A percentile compares a stretch with the other conserved stretches of the same genome.
Conservation (phyloP, 176 grass and related monocot species). For the Carex scoparia region DNA sequence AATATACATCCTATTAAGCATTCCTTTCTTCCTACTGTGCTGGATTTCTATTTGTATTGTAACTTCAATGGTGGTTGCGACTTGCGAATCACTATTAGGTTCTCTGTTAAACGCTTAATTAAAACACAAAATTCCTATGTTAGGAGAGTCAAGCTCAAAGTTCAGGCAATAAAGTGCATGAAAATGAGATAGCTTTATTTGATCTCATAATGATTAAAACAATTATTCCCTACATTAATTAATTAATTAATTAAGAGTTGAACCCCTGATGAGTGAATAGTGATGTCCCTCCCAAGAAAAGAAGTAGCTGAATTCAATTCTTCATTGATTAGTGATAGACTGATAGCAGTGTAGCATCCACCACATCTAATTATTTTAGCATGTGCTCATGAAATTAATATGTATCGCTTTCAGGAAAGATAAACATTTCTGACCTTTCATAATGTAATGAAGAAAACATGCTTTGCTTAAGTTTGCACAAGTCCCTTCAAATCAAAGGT, state of each 20-base stretch:
- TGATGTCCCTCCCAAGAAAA: background rate
- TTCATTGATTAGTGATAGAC: background rate
- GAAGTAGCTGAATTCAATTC: background rate
- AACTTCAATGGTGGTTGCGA: background rate
- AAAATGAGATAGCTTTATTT: background rate
- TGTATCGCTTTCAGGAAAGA: background rate
- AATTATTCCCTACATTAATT: background rate
- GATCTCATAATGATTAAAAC: background rate
- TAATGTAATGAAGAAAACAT: background rate
- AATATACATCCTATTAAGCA: background rate
- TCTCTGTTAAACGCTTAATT: background rate
- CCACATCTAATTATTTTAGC: constrained; percentile 9
- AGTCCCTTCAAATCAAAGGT: background rate
- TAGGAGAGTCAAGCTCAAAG: background rate
- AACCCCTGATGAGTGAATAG: background rate
- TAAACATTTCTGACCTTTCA: background rate
- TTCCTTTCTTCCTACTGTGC: background rate
- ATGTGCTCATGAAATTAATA: background rate
- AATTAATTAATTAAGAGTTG: background rate
- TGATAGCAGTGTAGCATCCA: constrained; percentile 16
- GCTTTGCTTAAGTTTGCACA: background rate
- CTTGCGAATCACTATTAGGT: background rate
- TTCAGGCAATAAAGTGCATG: background rate
- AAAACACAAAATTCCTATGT: background rate
- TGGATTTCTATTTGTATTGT: background rate